Base-by-base conservation (phyloP, 352 stramenopile genomes). In the Elongisporangium anandrum region DNA sequence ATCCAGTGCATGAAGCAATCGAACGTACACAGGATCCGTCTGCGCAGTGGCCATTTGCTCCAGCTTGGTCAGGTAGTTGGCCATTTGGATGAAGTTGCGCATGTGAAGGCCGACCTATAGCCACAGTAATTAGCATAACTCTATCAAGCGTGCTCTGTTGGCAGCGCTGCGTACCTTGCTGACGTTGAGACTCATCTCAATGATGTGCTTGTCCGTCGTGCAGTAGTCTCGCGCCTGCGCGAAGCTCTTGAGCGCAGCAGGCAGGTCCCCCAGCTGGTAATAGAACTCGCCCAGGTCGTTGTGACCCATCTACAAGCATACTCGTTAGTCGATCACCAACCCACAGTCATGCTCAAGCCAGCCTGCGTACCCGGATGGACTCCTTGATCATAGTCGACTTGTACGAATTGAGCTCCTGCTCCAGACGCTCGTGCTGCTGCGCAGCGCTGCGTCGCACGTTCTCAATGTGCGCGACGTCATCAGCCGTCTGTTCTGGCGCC, bases 381-480 rank as follows among this genome's bases (percentile, higher is more conserved):
- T 96, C 87, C 65, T 96, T 96, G 78, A 96, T 95, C 79, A 95
- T 90, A 16, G 80, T 95, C 34, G 84, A 94, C 69, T 96, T 96
- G 75, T 95, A 96, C 70, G 86, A 95, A 59, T 95, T 93, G 17
- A 96, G 77, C 61, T 96, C 87, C 56, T 94, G 85, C 64, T 95
- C 85, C 29, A 96, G 69, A 4, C 83, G 81, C 51, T 94, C 87
- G 52, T 95, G 84, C 60, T 90, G 82, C 39, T 87, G 71, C 21
- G 70, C 66, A 1, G 80, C 79, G 54, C 63, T 88, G 55, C 82
- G 81, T 50, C 81, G 81, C 22, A 90, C 71, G 51, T 34, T 85
- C 41, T 95, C 82, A 19, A 95, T 73, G 29, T 82, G 70, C 17
- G 74, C 55, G 17, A 64, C 34, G 54, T 88, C 76, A 1, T 80